These are phyloP conservation scores for Xylona heveae DNA, from an alignment of 495 filamentous ascomycete species.

Conservation along the genomic window DNA sequence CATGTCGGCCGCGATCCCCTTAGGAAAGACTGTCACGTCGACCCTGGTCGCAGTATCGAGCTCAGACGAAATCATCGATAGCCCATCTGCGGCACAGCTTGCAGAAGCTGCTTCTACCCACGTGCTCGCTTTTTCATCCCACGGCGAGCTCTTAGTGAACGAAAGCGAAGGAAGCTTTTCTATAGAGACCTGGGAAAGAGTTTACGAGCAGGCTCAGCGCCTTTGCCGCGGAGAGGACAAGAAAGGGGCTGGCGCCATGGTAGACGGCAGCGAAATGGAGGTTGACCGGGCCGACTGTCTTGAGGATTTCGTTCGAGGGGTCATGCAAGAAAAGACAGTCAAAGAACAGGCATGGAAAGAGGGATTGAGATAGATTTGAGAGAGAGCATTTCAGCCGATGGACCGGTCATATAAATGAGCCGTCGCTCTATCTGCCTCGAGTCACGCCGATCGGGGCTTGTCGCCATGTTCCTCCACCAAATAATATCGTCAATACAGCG, in stretches of 20 bases:
- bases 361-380: too few species aligned
- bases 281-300: conserved; percentile 20
- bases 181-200: conserved; percentile 53
- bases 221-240: conserved; percentile 32
- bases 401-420: too few species aligned
- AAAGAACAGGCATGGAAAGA: conserved; percentile 40
- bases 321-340: conserved; percentile 34
- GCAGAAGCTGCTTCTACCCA: conserved; percentile 45
- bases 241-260: conserved; percentile 25
- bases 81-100: conserved; percentile 33
- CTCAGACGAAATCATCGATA: conserved; percentile 22
- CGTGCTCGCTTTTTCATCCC: conserved; percentile 55
- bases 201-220: conserved; percentile 37
- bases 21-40: conserved; percentile 46
- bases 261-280: conserved; percentile 17
- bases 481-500: too few species aligned
- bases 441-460: too few species aligned
- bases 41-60: conserved; percentile 33
- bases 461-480: neutral
- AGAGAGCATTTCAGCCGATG: too few species aligned
- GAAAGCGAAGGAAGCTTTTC: conserved; percentile 70
- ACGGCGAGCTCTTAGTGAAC: conserved; percentile 49
- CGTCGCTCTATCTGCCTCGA: too few species aligned
- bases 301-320: conserved; percentile 38
- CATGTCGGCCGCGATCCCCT: conserved; percentile 51